phyloP scores from a whole-genome alignment of 768 basidiomycete genomes.

The Solioccasus polychromus region DNA sequence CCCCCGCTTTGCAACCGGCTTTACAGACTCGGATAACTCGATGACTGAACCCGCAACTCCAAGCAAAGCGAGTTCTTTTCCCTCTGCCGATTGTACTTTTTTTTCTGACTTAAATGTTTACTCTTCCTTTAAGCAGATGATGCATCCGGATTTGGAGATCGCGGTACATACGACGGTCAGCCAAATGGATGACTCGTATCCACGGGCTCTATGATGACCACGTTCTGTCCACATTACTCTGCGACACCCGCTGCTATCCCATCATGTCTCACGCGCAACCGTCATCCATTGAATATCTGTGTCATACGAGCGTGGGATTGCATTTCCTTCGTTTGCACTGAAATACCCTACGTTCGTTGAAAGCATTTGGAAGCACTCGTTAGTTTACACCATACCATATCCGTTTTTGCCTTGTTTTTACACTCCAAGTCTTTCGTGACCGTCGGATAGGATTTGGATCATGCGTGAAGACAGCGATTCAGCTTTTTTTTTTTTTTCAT shows the following conservation, averaged over 20 bases:
- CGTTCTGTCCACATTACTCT: neutral
- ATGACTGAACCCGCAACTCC: neutral
- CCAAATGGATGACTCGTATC: neutral
- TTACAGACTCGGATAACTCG: constrained; percentile 3
- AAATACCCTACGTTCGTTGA: too few species aligned
- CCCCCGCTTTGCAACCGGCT: constrained; percentile 5
- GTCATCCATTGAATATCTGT: too few species aligned
- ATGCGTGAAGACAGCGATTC: too few species aligned
- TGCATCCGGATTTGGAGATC: constrained; percentile 9
- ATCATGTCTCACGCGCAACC: too few species aligned
- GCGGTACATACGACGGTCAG: constrained; percentile 8
- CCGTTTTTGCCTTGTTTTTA: too few species aligned
- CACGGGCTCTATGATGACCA: neutral
- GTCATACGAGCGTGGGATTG: too few species aligned
- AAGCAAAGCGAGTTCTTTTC: constrained; percentile 1
- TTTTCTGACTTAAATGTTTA: neutral
- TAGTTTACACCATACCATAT: too few species aligned
- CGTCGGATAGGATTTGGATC: too few species aligned
- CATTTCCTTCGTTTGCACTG: too few species aligned
- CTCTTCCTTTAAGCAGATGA: neutral
- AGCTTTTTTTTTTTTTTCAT: too few species aligned
- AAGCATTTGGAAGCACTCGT: too few species aligned
- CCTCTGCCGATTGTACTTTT: neutral
- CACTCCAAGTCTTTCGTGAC: too few species aligned
- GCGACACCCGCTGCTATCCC: neutral